Evolutionary conservation across 179 eudicot species (phyloP).

Genomic region (Drosera spatulata): DNA sequence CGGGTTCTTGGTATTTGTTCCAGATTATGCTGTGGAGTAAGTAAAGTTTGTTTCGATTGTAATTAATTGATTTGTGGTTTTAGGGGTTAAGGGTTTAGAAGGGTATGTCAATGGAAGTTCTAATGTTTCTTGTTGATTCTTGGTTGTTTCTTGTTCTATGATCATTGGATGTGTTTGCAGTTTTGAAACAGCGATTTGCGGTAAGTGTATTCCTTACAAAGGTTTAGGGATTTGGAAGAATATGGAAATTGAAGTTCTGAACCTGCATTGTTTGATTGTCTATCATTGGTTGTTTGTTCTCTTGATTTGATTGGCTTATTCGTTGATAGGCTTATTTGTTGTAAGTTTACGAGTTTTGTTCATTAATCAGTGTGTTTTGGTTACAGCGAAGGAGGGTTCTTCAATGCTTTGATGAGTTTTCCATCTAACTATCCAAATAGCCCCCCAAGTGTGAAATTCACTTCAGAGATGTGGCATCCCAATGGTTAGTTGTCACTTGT

Average conservation of each 20-base stretch:
- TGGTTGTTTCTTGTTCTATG: too few relatives aligned
- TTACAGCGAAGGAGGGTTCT: constrained; percentile 47
- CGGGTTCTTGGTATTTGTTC: too few relatives aligned
- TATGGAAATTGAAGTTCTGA: not conserved
- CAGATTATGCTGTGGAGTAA: too few relatives aligned
- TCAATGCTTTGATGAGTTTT: constrained; percentile 42
- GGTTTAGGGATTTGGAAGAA: too few relatives aligned
- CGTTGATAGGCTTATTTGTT: not conserved
- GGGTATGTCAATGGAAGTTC: too few relatives aligned
- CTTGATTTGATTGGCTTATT: not conserved
- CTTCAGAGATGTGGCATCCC: constrained; percentile 57
- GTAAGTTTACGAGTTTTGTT: not conserved
- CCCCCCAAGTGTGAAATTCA: constrained; percentile 50
- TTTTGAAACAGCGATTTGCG: too few relatives aligned
- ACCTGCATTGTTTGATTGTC: not conserved
- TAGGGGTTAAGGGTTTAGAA: too few relatives aligned
- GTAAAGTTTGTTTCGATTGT: too few relatives aligned
- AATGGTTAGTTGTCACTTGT: constrained; percentile 25
- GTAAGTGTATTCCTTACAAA: too few relatives aligned
- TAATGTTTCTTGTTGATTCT: too few relatives aligned
- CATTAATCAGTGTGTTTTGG: not conserved
- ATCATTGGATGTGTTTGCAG: too few relatives aligned
- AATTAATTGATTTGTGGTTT: too few relatives aligned
- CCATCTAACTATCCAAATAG: constrained; percentile 18
- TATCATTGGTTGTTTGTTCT: not conserved